Evolutionary conservation across 2,329 filamentous ascomycete genomes (phyloP), one percentile per base, ranked within the genome.

Genomic region (Septoria petroselini): DNA sequence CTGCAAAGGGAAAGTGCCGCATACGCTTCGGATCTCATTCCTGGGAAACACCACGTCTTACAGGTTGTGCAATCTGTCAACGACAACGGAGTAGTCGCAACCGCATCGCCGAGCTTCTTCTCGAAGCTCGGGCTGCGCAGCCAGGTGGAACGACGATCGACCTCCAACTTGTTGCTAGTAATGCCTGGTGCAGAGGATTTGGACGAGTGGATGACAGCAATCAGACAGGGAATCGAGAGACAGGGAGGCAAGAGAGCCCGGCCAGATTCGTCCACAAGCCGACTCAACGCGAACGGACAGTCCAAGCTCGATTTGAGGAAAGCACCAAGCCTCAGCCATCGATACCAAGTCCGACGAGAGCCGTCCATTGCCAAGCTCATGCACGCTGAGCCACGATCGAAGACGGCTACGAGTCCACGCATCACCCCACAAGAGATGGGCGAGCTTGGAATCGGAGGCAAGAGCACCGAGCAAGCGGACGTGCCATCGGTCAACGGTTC

Each of bases 1-100:
- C 72, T 93, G 3, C 80, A 81, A n/a, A 83, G 81, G 55, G 79
- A 86, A 40, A 91, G 87, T 2, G 86, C 85, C 8, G 88, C 86
- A 4, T 91, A 89, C 66, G 88, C 84, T 1, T 89, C 83, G 58
- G 88, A 93, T 64, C 75, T 86, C 11, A 88, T 91, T 48, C 85
- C 86, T 2, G 88, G 88, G 4, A 82, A 81, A 53, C 86, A 90
- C 62, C 91, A 86, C 81, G 88, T 91, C 4, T 68, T 91, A 11
- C 86, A 89, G 58, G 80, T 91, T 17, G 84, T 82, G 2, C 84
- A 87, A 29, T 72, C 76, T 7, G 81, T 82, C 49, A 82, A 83
- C 41, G 69, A 78, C 2, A 79, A 85, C 27, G 80, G 80, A 21
- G 71, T 63, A 3, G 61, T 70, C 1, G 63, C 76, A 11, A 62